Conservation (phyloP, 2,329 filamentous ascomycete genomes). For the Sporothrix variecibatus region DNA sequence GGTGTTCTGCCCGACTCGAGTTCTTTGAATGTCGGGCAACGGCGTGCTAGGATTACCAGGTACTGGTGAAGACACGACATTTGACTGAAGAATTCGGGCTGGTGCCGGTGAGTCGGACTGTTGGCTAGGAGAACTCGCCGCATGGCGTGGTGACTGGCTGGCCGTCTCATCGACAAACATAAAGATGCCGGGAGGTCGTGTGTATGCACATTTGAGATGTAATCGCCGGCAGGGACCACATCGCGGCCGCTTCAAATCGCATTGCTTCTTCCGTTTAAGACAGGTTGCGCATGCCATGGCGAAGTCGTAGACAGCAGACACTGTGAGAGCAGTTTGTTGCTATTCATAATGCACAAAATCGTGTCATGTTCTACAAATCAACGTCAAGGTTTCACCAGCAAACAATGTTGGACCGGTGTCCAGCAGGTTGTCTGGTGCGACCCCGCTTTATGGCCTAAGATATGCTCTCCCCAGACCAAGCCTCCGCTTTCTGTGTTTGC, state of each 20-base stretch:
- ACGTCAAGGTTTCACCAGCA: too few relatives aligned
- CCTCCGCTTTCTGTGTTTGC: neutral
- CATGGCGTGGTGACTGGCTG: neutral
- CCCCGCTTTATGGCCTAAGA: neutral
- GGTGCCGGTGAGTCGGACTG: neutral
- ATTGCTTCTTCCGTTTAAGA: neutral
- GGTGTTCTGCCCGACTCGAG: neutral
- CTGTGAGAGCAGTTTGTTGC: neutral
- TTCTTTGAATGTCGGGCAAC: neutral
- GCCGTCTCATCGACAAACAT: neutral
- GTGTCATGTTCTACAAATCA: neutral
- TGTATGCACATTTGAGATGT: neutral
- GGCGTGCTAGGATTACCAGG: neutral
- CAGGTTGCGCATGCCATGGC: constrained; percentile 14
- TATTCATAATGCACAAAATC: neutral
- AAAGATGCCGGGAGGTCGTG: neutral
- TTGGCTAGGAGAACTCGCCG: neutral
- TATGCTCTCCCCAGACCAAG: neutral
- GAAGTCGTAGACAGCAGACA: neutral
- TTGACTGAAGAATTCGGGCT: neutral
- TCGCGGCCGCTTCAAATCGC: neutral
- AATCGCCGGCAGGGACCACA: neutral
- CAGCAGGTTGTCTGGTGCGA: neutral
- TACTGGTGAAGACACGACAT: neutral
- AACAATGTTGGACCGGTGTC: neutral